These are phyloP conservation scores for Verruconis gallopava DNA, from an alignment of 2,329 filamentous ascomycete species.

Conservation along the genomic window DNA sequence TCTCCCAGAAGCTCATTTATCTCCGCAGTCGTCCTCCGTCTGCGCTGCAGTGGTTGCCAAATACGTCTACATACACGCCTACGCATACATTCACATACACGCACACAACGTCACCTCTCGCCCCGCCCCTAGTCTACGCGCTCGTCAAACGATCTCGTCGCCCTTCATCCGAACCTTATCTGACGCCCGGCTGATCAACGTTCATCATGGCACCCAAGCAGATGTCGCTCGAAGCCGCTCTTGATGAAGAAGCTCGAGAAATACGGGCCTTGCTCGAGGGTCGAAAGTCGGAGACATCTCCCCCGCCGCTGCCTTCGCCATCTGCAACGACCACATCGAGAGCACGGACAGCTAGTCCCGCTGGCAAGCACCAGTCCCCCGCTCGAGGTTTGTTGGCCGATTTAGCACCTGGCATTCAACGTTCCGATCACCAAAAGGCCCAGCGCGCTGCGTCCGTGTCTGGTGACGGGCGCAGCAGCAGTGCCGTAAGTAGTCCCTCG, in stretches of 20 bases:
- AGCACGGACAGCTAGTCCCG: conserved; percentile 43
- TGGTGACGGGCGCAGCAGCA: conserved; percentile 22
- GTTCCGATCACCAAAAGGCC: not conserved
- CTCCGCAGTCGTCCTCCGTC: too few relatives aligned
- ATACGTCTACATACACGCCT: not conserved
- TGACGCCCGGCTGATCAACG: too few relatives aligned
- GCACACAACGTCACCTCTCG: not conserved
- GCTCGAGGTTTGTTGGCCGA: conserved; percentile 48
- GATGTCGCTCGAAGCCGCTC: conserved; percentile 65
- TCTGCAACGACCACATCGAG: conserved; percentile 14
- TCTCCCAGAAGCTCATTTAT: too few relatives aligned
- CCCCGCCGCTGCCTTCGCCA: too few relatives aligned
- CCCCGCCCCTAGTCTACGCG: too few relatives aligned
- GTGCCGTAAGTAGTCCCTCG: conserved; percentile 20
- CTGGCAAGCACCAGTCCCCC: conserved; percentile 37
- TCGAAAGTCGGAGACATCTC: conserved; percentile 18
- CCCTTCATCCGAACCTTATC: too few relatives aligned
- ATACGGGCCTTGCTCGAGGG: conserved; percentile 57
- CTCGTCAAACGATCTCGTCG: too few relatives aligned
- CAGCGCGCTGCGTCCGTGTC: conserved; percentile 24
- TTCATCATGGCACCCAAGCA: conserved; percentile 1
- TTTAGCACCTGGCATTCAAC: conserved; percentile 7
- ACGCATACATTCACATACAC: not conserved
- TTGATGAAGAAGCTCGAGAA: conserved; percentile 66
- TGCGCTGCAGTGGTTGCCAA: not conserved